Evolutionary conservation across 2,329 filamentous ascomycete species (phyloP).

Genomic region (Calonectria honghensis): DNA sequence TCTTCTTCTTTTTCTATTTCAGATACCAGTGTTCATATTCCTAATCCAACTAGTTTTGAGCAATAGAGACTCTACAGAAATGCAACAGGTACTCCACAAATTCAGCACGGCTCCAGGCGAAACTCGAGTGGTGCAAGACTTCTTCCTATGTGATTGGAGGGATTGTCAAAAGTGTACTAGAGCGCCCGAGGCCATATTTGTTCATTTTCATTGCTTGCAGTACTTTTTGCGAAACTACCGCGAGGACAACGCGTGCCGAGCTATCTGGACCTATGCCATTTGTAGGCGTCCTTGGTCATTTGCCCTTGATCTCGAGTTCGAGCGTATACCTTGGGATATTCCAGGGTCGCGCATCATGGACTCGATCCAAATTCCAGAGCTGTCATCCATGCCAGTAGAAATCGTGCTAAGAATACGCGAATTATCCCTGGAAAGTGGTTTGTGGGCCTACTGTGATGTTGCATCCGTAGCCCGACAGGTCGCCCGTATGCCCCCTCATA

Average conservation of each 20-base stretch:
- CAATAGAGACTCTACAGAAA: neutral
- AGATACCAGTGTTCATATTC: neutral
- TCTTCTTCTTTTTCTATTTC: neutral
- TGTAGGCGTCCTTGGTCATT: neutral
- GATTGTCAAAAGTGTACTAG: neutral
- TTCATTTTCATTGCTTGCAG: neutral
- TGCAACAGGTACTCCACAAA: neutral
- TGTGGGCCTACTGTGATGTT: conserved; percentile 14
- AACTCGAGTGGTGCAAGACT: neutral
- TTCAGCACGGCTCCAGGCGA: neutral
- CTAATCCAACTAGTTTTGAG: neutral
- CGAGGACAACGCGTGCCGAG: neutral
- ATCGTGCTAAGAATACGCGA: neutral
- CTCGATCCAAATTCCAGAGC: neutral
- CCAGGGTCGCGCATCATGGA: neutral
- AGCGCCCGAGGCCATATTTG: neutral
- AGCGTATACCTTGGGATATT: neutral
- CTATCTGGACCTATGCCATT: neutral
- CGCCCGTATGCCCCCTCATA: neutral
- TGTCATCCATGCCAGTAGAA: neutral
- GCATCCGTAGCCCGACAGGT: neutral
- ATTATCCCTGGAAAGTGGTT: neutral
- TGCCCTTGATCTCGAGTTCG: neutral
- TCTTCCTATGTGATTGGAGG: neutral
- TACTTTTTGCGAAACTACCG: neutral